Evolutionary conservation across 495 filamentous ascomycete species (phyloP).

Genomic region (Pyrenula massariospora): DNA sequence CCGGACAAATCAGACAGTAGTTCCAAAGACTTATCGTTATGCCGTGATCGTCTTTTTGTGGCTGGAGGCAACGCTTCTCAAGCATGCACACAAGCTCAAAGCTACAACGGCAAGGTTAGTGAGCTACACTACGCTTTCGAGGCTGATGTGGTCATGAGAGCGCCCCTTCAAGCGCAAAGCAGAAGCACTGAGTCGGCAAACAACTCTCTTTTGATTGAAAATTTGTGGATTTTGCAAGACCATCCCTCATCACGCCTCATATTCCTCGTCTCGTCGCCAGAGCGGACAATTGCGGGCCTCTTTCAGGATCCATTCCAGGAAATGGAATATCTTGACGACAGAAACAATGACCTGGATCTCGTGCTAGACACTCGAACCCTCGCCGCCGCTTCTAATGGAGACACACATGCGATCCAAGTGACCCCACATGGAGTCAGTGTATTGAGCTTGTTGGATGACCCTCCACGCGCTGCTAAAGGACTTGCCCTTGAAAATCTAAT

Average conservation of each 20-base stretch:
- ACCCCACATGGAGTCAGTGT: background rate
- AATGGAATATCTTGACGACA: background rate
- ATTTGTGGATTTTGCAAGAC: background rate
- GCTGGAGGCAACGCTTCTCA: background rate
- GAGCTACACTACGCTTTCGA: background rate
- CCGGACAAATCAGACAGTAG: background rate
- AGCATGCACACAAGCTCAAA: background rate
- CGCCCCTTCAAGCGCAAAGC: background rate
- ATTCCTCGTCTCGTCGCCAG: background rate
- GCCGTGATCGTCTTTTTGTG: background rate
- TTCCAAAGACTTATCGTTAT: background rate
- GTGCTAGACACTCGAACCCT: background rate
- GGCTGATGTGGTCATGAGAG: background rate
- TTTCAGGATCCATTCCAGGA: background rate
- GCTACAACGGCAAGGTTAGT: background rate
- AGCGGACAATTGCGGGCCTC: background rate
- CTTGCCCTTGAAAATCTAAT: background rate
- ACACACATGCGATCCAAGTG: background rate
- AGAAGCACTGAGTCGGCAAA: too few relatives aligned
- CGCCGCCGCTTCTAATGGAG: background rate
- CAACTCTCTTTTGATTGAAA: too few relatives aligned
- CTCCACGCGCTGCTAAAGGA: background rate
- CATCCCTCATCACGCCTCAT: background rate
- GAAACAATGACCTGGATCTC: background rate
- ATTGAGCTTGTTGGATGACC: background rate